Conservation (phyloP, 768 basidiomycete genomes). For the Tephrocybe rancida region DNA sequence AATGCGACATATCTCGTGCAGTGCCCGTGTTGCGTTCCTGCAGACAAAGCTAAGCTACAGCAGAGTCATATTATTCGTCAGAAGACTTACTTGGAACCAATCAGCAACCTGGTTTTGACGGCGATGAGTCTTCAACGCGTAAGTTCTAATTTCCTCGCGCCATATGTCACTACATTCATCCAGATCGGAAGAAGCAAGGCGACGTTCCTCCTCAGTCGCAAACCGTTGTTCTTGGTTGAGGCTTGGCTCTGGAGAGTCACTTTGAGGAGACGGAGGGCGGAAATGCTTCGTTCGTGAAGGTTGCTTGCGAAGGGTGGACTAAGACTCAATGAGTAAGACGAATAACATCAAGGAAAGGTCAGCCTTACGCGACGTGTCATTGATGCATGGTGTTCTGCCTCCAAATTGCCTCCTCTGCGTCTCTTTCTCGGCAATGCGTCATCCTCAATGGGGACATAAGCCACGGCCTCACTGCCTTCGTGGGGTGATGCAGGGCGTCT, state of each 20-base stretch:
- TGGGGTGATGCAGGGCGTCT: conserved; percentile 37
- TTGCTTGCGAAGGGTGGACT: conserved; percentile 46
- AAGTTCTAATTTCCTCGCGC: conserved; percentile 68
- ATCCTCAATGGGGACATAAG: conserved; percentile 26
- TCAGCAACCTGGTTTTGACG: conserved; percentile 73
- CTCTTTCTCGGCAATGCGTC: conserved; percentile 45
- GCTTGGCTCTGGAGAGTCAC: conserved; percentile 27
- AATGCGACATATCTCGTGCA: conserved; percentile 59
- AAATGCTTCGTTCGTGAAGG: conserved; percentile 38
- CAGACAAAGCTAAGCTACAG: conserved; percentile 1
- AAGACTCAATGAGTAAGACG: not conserved
- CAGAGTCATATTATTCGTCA: not conserved
- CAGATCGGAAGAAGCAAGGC: conserved; percentile 71
- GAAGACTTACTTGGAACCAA: conserved; percentile 68
- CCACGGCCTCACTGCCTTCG: conserved; percentile 36
- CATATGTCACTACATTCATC: conserved; percentile 83
- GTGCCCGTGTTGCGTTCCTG: conserved; percentile 74
- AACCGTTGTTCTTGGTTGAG: conserved; percentile 27
- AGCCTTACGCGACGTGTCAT: conserved; percentile 55
- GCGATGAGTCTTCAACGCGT: conserved; percentile 71
- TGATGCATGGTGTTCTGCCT: conserved; percentile 54
- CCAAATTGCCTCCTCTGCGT: conserved; percentile 48
- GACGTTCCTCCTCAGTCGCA: conserved; percentile 42
- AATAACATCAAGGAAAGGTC: conserved; percentile 1
- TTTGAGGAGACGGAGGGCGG: conserved; percentile 29